Conservation (phyloP, 2,329 filamentous ascomycete species). For the Epichloe festucae region DNA sequence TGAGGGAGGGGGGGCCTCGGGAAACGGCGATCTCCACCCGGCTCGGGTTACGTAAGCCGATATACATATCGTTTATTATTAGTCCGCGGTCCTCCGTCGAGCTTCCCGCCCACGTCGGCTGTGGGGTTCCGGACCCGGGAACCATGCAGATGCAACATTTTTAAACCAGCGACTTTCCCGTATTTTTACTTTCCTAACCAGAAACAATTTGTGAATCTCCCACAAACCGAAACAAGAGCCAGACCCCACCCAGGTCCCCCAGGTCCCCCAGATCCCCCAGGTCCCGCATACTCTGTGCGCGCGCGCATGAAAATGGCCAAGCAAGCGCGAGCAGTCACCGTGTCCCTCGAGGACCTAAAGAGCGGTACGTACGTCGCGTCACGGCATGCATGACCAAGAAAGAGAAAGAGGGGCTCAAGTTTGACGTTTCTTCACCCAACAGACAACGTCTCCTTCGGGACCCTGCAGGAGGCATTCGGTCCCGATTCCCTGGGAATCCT, state of each 20-base stretch:
- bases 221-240: no score
- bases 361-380: slow-evolving; percentile 29
- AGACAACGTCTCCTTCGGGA: slow-evolving; percentile 56
- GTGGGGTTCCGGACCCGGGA: background rate
- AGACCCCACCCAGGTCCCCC: no score
- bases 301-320: slow-evolving; percentile 25
- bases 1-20: no score
- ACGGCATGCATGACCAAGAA: no score
- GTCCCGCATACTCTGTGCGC: background rate
- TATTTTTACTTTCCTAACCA: background rate
- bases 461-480: slow-evolving; percentile 71
- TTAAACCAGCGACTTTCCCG: background rate
- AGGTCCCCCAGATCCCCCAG: no score
- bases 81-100: no score
- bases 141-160: background rate
- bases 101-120: background rate
- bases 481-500: slow-evolving; percentile 85
- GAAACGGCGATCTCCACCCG: no score
- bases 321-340: slow-evolving; percentile 43
- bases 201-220: no score
- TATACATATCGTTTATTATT: no score
- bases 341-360: slow-evolving; percentile 48
- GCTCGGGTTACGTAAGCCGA: slow-evolving; percentile 13
- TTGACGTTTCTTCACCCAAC: slow-evolving; percentile 5
- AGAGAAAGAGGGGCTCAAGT: no score